phyloP scores from a whole-genome alignment of 192 early-diverging fungal species.

The Lobosporangium transversale region DNA sequence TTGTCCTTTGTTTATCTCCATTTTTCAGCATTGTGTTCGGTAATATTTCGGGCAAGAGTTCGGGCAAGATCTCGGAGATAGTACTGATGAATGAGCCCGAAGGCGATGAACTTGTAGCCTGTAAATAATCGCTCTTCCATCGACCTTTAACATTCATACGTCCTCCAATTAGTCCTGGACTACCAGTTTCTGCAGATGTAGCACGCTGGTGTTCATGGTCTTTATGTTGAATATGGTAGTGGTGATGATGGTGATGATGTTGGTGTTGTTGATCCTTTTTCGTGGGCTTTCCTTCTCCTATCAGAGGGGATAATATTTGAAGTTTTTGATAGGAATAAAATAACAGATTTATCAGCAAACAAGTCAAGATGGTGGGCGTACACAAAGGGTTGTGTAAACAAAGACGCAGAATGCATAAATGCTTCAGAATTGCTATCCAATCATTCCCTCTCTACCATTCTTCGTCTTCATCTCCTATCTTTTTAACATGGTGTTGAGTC shows the following conservation, averaged over 20 bases:
- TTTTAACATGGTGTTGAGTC: too few species aligned
- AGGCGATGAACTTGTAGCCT: constrained; percentile 27
- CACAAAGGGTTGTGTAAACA: too few species aligned
- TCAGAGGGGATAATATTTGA: too few species aligned
- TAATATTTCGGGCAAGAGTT: not conserved
- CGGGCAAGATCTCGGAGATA: constrained; percentile 4
- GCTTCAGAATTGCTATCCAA: too few species aligned
- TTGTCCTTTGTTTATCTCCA: not conserved
- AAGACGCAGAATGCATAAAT: too few species aligned
- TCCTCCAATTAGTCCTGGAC: not conserved
- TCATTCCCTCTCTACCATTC: too few species aligned
- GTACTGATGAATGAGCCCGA: constrained; percentile 11
- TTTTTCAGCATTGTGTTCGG: not conserved
- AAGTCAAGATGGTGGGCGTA: too few species aligned
- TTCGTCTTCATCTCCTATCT: too few species aligned
- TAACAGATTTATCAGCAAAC: too few species aligned
- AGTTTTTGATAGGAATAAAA: too few species aligned
- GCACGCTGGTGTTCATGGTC: constrained; percentile 10
- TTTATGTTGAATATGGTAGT: not conserved
- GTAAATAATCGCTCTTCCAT: constrained; percentile 43
- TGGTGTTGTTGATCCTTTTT: too few species aligned
- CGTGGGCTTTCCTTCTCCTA: too few species aligned
- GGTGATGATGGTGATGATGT: constrained; percentile 6
- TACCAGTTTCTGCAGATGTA: not conserved
- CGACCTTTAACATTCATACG: constrained; percentile 42